Conservation (phyloP, 2,329 filamentous ascomycete genomes). For the Colletotrichum tropicale region DNA sequence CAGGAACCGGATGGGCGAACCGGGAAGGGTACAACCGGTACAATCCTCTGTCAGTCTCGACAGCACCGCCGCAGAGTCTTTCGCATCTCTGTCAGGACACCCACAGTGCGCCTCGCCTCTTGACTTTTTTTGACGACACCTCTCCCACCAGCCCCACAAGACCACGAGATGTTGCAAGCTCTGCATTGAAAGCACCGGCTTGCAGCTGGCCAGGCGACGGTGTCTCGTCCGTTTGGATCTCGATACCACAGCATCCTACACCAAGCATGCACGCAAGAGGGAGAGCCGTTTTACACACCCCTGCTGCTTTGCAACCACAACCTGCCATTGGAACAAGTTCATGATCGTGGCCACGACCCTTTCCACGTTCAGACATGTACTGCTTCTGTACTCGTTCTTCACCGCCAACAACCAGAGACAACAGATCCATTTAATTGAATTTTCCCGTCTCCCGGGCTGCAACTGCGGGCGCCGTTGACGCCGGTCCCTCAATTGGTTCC, state of each 20-base stretch:
- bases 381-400: neutral
- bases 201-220: slow-evolving; percentile 9
- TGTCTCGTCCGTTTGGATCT: slow-evolving; percentile 18
- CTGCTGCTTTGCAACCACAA: slow-evolving; percentile 5
- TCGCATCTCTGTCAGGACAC: neutral
- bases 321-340: neutral
- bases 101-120: slow-evolving; percentile 14
- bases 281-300: slow-evolving; percentile 1
- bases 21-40: slow-evolving; percentile 2
- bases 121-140: neutral
- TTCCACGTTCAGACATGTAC: neutral
- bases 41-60: neutral
- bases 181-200: slow-evolving; percentile 11
- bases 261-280: neutral
- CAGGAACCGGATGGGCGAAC: slow-evolving; percentile 18
- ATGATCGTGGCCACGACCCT: neutral
- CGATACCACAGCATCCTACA: slow-evolving; percentile 14
- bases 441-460: neutral
- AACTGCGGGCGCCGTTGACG: slow-evolving; percentile 6
- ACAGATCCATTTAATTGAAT: slow-evolving; percentile 15
- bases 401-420: slow-evolving; percentile 10
- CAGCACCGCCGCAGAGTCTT: neutral
- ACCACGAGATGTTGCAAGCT: slow-evolving; percentile 20
- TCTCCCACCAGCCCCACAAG: slow-evolving; percentile 4
- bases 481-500: neutral